Evolutionary conservation across 768 basidiomycete species (phyloP), one percentile per base, ranked within the genome.

Genomic region (Sporobolomyces pararoseus): DNA sequence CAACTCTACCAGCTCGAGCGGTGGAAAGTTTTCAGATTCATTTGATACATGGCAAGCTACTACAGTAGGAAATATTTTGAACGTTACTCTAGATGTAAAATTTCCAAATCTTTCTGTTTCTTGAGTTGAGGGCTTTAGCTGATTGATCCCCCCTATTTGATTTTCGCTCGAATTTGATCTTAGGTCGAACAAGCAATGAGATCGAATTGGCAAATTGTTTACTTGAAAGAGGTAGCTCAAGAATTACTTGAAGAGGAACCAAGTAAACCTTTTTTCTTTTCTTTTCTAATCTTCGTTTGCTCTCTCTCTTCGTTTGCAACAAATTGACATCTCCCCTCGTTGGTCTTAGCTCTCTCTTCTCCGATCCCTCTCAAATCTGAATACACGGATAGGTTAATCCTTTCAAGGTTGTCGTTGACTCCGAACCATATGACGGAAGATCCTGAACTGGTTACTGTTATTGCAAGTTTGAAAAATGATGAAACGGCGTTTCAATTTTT

Each of bases 401-500:
- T 96, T 75, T 84, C 91, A 3, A 83, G 93, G 35, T 84, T 98
- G 12, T 90, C 92, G 65, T 79, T 95, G 27, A 42, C 88, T 88
- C 44, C 44, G 4, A 23, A 47, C 14, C 59, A 49, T 35, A 79
- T 79, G 86, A 84, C 71, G 9, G 80, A 81, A 59, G 80, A 82
- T 62, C 72, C 77, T 1, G 81, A 81, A 63, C 60, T 66, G 7
- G 55, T 82, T 9, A 78, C 77, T 0, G 76, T 82, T 37, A 51
- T 83, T 46, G 89, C 89, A 4, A 88, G 88, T 29, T 81, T 97
- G 23, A 91, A 92, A 13, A 73, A 85, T 12, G 80, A 86, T 63
- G 86, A 91, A 79, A 92, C 94, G 0, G 83, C 86, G 0, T 91
- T 95, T 68, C 91, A 96, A 76, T 98, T 91, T 78, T 83, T 99